Percentiles rank a stretch among this genome's conserved stretches.
phyloP scores from a whole-genome alignment of 2,329 filamentous ascomycete genomes.

The Acarospora socialis region DNA sequence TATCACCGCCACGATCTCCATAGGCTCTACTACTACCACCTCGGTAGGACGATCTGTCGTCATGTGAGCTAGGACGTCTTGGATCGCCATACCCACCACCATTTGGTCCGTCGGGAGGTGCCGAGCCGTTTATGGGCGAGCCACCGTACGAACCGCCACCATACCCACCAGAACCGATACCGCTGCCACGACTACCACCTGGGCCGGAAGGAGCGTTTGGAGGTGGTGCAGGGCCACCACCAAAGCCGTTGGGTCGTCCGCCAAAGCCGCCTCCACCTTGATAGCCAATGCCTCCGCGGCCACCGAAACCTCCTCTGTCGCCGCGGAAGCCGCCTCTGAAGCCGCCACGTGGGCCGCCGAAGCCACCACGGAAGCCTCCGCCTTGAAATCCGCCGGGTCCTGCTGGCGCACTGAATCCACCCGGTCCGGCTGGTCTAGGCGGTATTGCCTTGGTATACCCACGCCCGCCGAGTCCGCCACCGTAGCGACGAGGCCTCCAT shows the following conservation, averaged over 20 bases:
- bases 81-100: constrained; percentile 32
- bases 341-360: constrained; percentile 39
- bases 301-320: constrained; percentile 30
- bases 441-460: constrained; percentile 77
- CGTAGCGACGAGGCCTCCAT: constrained; percentile 84
- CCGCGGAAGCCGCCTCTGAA: constrained; percentile 37
- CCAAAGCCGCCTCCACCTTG: constrained; percentile 25
- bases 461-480: constrained; percentile 81
- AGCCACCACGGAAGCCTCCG: constrained; percentile 39
- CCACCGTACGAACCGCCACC: constrained; percentile 25
- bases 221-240: constrained; percentile 29
- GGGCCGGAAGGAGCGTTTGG: constrained; percentile 39
- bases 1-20: constrained; percentile 37
- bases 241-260: constrained; percentile 34
- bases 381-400: constrained; percentile 37
- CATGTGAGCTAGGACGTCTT: constrained; percentile 41
- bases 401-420: constrained; percentile 40
- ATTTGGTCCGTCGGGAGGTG: constrained; percentile 18
- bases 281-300: constrained; percentile 27
- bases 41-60: constrained; percentile 40
- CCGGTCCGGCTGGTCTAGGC: constrained; percentile 53
- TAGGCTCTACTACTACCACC: constrained; percentile 29
- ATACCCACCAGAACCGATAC: constrained; percentile 37
- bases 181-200: constrained; percentile 39
- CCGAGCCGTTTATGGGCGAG: constrained; percentile 16